Base-by-base conservation (phyloP, 2,329 filamentous ascomycete genomes). In the Parascedosporium putredinis region DNA sequence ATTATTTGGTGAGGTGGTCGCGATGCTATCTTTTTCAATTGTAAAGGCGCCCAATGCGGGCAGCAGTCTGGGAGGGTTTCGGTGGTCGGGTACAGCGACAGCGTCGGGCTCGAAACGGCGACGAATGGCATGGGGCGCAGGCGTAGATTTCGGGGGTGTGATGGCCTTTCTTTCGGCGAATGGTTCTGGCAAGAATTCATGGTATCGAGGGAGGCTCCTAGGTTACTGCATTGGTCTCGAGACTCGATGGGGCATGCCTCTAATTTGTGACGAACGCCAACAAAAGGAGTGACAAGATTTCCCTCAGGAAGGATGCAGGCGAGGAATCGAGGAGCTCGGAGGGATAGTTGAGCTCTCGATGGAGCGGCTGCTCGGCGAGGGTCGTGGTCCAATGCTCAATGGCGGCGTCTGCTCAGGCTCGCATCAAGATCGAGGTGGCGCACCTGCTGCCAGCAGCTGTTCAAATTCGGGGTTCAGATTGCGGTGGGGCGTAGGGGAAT, bases 121-220 rank as follows among this genome's bases (percentile, higher is more conserved):
- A 45, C 47, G 47, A 50, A 50, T 50, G 47, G 45, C 47, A 50
- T 50, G 38, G 22, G 34, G 36, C 18, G 31, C 5, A 14, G 47
- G 40, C 34, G 29, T 20, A 14, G 20, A 34, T 50, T 29, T 40
- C 18, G 23, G 22, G 38, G 23, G 12, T 50, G 47, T 29, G 49
- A 47, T 40, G 49, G 49, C 49, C 49, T 50, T 45, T 46, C 43
- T 45, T 43, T 47, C 49, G 49, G 49, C 49, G 49, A 50, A 46
- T 50, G 29, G 44, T 29, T 42, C 31, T 25, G 42, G 49, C 49
- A 46, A 43, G 33, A 24, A 42, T 38, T 50, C 49, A 50, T 50
- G 49, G 49, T 50, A 50, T 50, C 49, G 44, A 44, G 44, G 43
- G 16, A 18, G 24, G 12, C 24, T 24, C 34, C 25, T 27, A 50